These are phyloP conservation scores for Cercospora sp. DNA, from an alignment of 2,329 filamentous ascomycete genomes.

Conservation along the genomic window DNA sequence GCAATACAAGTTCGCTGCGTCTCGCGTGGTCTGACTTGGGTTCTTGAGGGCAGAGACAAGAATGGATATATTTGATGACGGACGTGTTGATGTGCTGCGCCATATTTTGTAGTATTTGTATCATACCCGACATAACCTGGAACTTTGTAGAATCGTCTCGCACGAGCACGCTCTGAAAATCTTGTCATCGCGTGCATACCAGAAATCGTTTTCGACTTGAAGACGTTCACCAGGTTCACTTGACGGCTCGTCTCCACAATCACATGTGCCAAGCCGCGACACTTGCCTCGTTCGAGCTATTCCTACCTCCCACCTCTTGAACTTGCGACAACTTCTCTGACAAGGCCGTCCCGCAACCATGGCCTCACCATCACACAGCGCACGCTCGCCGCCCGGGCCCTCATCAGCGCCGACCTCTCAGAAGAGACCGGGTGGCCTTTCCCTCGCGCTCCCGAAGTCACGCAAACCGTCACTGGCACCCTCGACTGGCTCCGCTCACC, in stretches of 20 bases:
- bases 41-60: slow-evolving; percentile 1
- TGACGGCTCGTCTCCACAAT: background rate
- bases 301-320: background rate
- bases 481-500: slow-evolving; percentile 59
- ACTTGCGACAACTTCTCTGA: slow-evolving; percentile 5
- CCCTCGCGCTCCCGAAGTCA: slow-evolving; percentile 59
- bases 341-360: slow-evolving; percentile 18
- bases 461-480: slow-evolving; percentile 68
- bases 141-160: background rate
- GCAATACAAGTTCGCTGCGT: background rate
- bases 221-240: background rate
- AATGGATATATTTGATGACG: slow-evolving; percentile 3
- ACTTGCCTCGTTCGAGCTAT: background rate
- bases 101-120: slow-evolving; percentile 3
- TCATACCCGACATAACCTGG: background rate
- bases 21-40: background rate
- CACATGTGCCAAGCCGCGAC: slow-evolving; percentile 4
- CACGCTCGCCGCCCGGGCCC: slow-evolving; percentile 29
- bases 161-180: background rate
- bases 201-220: background rate
- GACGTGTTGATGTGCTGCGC: background rate
- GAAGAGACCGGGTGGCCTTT: slow-evolving; percentile 62
- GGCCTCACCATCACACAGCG: slow-evolving; percentile 29
- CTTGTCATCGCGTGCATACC: background rate
- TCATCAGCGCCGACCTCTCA: slow-evolving; percentile 41